phyloP scores from a whole-genome alignment of 2,329 filamentous ascomycete species.

The Cercospora brassicicola region DNA sequence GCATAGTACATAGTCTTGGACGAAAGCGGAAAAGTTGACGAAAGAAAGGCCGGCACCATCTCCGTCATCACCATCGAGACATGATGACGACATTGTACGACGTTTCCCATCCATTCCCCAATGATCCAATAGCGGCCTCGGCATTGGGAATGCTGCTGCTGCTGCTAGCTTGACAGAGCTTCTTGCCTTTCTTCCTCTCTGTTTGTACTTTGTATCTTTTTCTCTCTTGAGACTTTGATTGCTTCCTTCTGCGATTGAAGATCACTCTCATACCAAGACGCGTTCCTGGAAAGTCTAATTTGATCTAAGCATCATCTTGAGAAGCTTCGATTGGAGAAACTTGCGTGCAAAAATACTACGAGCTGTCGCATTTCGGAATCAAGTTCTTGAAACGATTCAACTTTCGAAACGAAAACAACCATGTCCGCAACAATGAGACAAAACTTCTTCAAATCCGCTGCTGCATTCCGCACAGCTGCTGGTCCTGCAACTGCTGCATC shows the following conservation, averaged over 20 bases:
- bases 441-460: not conserved
- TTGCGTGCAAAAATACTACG: too few species aligned
- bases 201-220: not conserved
- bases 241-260: not conserved
- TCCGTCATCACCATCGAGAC: not conserved
- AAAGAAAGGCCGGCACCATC: not conserved
- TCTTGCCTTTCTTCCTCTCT: not conserved
- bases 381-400: too few species aligned
- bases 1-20: not conserved
- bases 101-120: not conserved
- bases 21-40: not conserved
- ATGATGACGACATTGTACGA: not conserved
- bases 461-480: slow-evolving; percentile 11
- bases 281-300: slow-evolving; percentile 8
- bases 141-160: not conserved
- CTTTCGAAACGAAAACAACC: not conserved
- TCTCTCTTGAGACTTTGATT: not conserved
- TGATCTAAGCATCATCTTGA: not conserved
- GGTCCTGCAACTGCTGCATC: slow-evolving; percentile 9
- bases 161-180: not conserved
- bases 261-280: not conserved
- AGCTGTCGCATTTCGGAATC: too few species aligned
- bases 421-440: not conserved
- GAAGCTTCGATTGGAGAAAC: not conserved
- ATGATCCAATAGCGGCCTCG: not conserved